phyloP scores from a whole-genome alignment of 2,329 filamentous ascomycete genomes.

The Ophiocordyceps camponoti-saundersi region DNA sequence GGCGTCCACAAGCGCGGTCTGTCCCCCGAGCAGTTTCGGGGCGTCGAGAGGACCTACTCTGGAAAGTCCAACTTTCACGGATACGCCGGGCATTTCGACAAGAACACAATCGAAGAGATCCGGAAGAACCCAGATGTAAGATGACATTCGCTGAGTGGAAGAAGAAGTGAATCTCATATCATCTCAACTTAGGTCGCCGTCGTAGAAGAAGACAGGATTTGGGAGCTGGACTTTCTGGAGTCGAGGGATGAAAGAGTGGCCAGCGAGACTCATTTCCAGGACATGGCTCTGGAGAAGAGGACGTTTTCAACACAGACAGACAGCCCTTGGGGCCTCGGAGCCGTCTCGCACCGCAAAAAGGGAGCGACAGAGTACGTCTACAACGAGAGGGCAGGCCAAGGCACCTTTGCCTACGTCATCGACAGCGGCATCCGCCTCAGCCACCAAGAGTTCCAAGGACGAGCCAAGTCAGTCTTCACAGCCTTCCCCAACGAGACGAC shows the following conservation, averaged over 20 bases:
- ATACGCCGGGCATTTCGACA: constrained; percentile 26
- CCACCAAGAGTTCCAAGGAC: constrained; percentile 36
- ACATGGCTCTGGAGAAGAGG: constrained; percentile 7
- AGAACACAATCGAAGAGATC: constrained; percentile 21
- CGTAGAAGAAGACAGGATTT: constrained; percentile 14
- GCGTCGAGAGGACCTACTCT: constrained; percentile 14
- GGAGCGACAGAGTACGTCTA: constrained; percentile 26
- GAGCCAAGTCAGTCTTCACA: constrained; percentile 20
- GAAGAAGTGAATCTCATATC: no score
- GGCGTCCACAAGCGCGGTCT: constrained; percentile 36
- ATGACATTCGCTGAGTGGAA: background rate
- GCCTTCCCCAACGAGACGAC: constrained; percentile 10
- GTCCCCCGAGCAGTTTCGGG: constrained; percentile 23
- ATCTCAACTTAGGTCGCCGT: constrained; percentile 9
- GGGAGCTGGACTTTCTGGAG: constrained; percentile 10
- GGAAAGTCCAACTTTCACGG: constrained; percentile 17
- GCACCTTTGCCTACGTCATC: constrained; percentile 42
- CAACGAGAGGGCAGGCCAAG: constrained; percentile 28
- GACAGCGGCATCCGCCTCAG: constrained; percentile 42
- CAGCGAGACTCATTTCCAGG: background rate
- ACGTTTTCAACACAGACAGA: constrained; percentile 11
- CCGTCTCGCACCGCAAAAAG: constrained; percentile 12
- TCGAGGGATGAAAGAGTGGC: constrained; percentile 1
- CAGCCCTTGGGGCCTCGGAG: constrained; percentile 15
- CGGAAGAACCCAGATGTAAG: constrained; percentile 24